A percentile compares a stretch with the other conserved stretches of the same genome.
Evolutionary conservation across 306 rosid species (phyloP).

Genomic region (Adenanthera pavonina): DNA sequence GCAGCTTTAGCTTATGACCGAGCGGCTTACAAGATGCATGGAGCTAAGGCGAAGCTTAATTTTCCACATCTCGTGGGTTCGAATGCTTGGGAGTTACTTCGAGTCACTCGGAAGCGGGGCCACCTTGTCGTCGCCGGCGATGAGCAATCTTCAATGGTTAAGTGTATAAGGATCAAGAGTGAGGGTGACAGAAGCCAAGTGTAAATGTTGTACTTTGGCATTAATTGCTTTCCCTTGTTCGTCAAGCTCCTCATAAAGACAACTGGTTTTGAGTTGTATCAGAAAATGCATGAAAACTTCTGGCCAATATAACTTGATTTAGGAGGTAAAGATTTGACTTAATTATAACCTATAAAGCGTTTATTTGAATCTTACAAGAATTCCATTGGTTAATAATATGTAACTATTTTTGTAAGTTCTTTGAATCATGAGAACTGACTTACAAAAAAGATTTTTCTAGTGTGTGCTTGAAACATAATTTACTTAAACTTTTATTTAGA

Average conservation of each 20-base stretch:
- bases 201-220: background rate
- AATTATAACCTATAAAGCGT: too few species aligned
- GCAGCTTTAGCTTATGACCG: constrained; percentile 68
- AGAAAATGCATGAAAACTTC: too few species aligned
- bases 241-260: background rate
- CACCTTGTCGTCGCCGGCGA: background rate
- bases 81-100: constrained; percentile 24
- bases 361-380: too few species aligned
- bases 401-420: too few species aligned
- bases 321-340: too few species aligned
- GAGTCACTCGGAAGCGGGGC: background rate
- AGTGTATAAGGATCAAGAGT: background rate
- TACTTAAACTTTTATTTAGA: too few species aligned
- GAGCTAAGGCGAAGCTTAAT: constrained; percentile 61
- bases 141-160: background rate
- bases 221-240: background rate
- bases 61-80: constrained; percentile 44
- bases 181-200: background rate
- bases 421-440: too few species aligned
- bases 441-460: too few species aligned
- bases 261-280: too few species aligned
- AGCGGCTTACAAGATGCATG: constrained; percentile 62
- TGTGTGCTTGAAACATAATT: too few species aligned
- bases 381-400: too few species aligned
- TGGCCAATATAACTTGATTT: too few species aligned